phyloP scores from a whole-genome alignment of 768 basidiomycete genomes.

The Mycena pura region DNA sequence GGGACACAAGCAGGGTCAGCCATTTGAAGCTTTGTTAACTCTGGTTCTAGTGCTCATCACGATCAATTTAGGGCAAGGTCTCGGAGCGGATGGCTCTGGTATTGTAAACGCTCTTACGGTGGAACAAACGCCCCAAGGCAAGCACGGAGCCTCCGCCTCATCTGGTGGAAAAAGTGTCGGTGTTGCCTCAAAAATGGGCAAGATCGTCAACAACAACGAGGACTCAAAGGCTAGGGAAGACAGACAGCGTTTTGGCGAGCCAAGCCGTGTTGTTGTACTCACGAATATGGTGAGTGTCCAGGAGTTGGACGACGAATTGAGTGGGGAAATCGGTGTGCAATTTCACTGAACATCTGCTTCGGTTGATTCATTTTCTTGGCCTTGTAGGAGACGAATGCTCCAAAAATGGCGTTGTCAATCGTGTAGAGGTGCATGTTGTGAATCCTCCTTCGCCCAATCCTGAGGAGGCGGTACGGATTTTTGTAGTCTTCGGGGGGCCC shows the following conservation, averaged over 20 bases:
- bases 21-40: not conserved
- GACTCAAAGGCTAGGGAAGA: slow-evolving; percentile 82
- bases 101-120: slow-evolving; percentile 90
- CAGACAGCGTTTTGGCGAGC: slow-evolving; percentile 81
- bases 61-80: slow-evolving; percentile 73
- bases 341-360: not conserved
- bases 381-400: slow-evolving; percentile 93
- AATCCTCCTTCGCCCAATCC: slow-evolving; percentile 68
- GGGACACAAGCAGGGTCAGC: slow-evolving; percentile 74
- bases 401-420: slow-evolving; percentile 91
- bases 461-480: slow-evolving; percentile 90
- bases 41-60: not conserved
- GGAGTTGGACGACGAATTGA: slow-evolving; percentile 84
- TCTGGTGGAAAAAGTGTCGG: slow-evolving; percentile 47
- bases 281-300: slow-evolving; percentile 89
- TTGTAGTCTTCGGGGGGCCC: slow-evolving; percentile 89
- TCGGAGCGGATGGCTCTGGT: slow-evolving; percentile 83
- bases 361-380: not conserved
- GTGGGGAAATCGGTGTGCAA: slow-evolving; percentile 83
- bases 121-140: slow-evolving; percentile 63
- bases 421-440: slow-evolving; percentile 83
- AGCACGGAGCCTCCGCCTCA: slow-evolving; percentile 38
- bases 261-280: slow-evolving; percentile 88
- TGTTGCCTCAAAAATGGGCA: slow-evolving; percentile 76
- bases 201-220: slow-evolving; percentile 90